Evolutionary conservation across 2,329 filamentous ascomycete species (phyloP).

Genomic region (Nemania abortiva): DNA sequence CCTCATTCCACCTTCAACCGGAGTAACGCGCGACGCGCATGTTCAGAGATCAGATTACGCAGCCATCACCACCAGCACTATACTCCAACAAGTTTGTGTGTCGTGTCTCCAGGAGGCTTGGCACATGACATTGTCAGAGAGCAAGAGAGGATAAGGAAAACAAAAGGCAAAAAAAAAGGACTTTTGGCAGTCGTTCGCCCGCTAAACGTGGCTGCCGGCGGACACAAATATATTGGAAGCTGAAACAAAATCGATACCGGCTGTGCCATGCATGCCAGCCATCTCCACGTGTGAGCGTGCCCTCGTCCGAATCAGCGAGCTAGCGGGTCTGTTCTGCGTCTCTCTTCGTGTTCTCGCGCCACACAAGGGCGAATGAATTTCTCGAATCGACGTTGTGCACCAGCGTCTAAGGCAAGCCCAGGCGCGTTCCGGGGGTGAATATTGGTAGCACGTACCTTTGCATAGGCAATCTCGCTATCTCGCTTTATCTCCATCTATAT

Average conservation of each 20-base stretch:
- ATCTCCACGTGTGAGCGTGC: slow-evolving; percentile 25
- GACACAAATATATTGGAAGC: slow-evolving; percentile 34
- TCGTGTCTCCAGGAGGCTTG: slow-evolving; percentile 14
- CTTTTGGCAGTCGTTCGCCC: slow-evolving; percentile 26
- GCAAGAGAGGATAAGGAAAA: neutral
- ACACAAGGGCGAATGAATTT: slow-evolving; percentile 22
- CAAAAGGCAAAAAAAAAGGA: neutral
- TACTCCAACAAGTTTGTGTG: neutral
- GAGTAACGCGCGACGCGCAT: slow-evolving; percentile 4
- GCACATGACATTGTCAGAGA: neutral
- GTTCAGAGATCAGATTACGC: slow-evolving; percentile 3
- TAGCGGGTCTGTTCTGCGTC: neutral
- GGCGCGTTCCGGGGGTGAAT: slow-evolving; percentile 14
- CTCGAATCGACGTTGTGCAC: slow-evolving; percentile 27
- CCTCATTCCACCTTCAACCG: neutral
- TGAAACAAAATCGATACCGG: slow-evolving; percentile 32
- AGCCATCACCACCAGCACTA: neutral
- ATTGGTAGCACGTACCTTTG: slow-evolving; percentile 20
- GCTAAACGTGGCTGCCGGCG: slow-evolving; percentile 25
- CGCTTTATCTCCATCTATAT: too few relatives aligned
- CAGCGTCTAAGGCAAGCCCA: slow-evolving; percentile 7
- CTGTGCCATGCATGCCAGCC: slow-evolving; percentile 6
- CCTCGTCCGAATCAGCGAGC: slow-evolving; percentile 2
- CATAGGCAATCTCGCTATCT: too few relatives aligned
- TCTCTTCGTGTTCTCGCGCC: slow-evolving; percentile 26